Evolutionary conservation across 2,329 filamentous ascomycete species (phyloP), one percentile per base, ranked within the genome.

Genomic region (Pseudopyrenochaeta lycopersici): DNA sequence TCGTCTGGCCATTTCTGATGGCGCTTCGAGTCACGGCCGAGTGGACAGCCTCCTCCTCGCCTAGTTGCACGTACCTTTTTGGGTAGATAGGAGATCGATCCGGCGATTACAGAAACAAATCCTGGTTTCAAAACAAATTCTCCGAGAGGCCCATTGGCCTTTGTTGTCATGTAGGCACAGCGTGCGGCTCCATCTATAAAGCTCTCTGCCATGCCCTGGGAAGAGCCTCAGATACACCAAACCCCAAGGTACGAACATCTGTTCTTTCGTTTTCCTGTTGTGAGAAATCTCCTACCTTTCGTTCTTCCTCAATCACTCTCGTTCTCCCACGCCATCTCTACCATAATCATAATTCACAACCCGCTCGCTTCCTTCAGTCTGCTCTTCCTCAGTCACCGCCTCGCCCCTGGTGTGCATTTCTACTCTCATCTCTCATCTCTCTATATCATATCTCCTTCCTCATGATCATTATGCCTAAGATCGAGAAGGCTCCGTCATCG

Each of bases 401-500:
- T 59, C 57, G 54, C 51, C 49, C 46, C 51, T 43, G 31, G 36
- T 57, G 58, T 52, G 44, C 40, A 46, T 55, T 53, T 40, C 44
- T 54, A 29, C 40, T 52, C 30, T 56, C 41, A 44, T 29, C 52
- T 42, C 40, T 49, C 36, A 58, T 38, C 66, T 56, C 58, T 50
- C 55, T 50, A 43, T 58, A 51, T 60, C 47, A 52, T 53, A 27
- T 46, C 41, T 49, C 49, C 54, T 50, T 36, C 23, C 40, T 54
- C 52, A 67, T 74, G 62, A 60, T 71, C 65, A 76, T 72, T 64
- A 81, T 82, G 79, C 79, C 79, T 44, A 81, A 80, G 64, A 73
- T 76, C 57, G 71, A 72, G 53, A 76, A 73, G 60, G 57, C 68
- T 18, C 53, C 67, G 20, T 50, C 67, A 54, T 49, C 67, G 56